Percentiles rank a stretch among this genome's conserved stretches.
These are phyloP conservation scores for Eutrema japonicum DNA, from an alignment of 345 rosid species.

Conservation along the genomic window DNA sequence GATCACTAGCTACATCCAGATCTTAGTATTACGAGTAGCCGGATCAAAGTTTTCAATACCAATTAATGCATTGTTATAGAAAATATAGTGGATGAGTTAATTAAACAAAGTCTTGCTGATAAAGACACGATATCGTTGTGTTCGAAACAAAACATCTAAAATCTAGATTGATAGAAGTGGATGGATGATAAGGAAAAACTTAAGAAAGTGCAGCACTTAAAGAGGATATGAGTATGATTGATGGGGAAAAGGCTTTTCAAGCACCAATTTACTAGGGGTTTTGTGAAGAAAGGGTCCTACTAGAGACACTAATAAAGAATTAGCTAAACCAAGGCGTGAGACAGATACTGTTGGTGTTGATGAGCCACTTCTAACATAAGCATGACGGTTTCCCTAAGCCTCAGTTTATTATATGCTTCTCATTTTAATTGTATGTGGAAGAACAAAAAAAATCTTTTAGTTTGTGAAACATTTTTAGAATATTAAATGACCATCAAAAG, in stretches of 20 bases:
- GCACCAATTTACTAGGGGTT: slow-evolving; percentile 37
- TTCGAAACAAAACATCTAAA: slow-evolving; percentile 31
- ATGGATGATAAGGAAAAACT: slow-evolving; percentile 33
- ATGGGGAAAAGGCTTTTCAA: slow-evolving; percentile 33
- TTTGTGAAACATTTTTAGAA: neutral
- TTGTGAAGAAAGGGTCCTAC: slow-evolving; percentile 44
- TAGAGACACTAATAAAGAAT: slow-evolving; percentile 38
- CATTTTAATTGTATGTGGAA: neutral
- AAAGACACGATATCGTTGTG: slow-evolving; percentile 22
- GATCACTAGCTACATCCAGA: neutral
- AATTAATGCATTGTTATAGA: neutral
- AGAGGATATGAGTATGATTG: slow-evolving; percentile 38
- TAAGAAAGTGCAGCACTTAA: slow-evolving; percentile 45
- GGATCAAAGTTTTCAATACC: slow-evolving; percentile 9
- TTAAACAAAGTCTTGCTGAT: slow-evolving; percentile 11
- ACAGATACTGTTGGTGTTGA: slow-evolving; percentile 22
- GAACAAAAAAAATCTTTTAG: neutral
- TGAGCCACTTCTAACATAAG: slow-evolving; percentile 46
- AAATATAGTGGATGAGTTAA: slow-evolving; percentile 15
- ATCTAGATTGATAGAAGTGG: slow-evolving; percentile 15
- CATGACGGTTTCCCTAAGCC: slow-evolving; percentile 42
- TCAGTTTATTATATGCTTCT: slow-evolving; percentile 20
- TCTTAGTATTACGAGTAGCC: neutral
- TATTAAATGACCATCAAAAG: neutral
- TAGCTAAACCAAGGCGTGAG: slow-evolving; percentile 29